A percentile compares a stretch with the other conserved stretches of the same genome.
Evolutionary conservation across 2,329 filamentous ascomycete species (phyloP).

Genomic region (Thelonectria discophora): DNA sequence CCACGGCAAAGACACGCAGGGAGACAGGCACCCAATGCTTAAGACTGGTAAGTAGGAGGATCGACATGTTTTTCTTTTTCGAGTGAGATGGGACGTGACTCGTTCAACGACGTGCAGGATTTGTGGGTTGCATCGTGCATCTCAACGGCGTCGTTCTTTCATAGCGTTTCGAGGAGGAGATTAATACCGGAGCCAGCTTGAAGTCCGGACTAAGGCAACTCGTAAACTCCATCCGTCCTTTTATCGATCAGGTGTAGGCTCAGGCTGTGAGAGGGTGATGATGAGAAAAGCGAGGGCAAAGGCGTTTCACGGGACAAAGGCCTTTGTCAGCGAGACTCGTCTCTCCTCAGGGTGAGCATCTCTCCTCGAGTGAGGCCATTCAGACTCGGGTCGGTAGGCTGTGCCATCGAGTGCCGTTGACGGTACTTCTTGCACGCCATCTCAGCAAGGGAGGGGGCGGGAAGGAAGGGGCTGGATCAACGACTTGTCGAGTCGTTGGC

Average conservation of each 20-base stretch:
- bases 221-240: background rate
- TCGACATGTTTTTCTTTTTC: no score
- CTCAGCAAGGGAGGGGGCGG: background rate
- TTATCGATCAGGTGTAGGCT: background rate
- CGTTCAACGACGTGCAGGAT: background rate
- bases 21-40: no score
- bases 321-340: no score
- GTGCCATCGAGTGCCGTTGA: background rate
- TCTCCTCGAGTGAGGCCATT: no score
- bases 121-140: constrained; percentile 1
- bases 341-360: no score
- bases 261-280: no score
- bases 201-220: background rate
- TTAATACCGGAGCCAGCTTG: background rate
- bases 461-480: background rate
- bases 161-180: background rate
- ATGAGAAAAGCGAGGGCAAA: no score
- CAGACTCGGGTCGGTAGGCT: no score
- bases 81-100: background rate
- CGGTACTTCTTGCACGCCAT: background rate
- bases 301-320: no score
- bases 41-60: no score
- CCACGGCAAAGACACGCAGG: no score
- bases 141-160: background rate
- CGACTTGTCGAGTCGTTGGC: no score